Evolutionary conservation across 176 grass and related monocot genomes (phyloP).

Genomic region (Ensete glaucum): DNA sequence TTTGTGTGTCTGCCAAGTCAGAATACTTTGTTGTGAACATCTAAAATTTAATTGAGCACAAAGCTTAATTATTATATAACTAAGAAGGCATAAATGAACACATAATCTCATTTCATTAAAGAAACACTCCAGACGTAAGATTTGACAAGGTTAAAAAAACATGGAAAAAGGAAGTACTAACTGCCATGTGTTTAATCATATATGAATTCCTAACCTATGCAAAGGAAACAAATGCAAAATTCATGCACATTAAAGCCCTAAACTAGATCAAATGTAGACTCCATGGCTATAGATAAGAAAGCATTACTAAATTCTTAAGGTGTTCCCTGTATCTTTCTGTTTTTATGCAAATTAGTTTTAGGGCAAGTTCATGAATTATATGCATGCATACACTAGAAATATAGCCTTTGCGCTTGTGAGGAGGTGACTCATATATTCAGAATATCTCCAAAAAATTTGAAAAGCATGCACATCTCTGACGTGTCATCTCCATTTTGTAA

Average conservation of each 20-base stretch:
- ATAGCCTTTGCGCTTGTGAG: not conserved
- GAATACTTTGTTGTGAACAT: conserved; percentile 7
- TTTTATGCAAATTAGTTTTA: not conserved
- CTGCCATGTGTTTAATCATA: not conserved
- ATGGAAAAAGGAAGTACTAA: not conserved
- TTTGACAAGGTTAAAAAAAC: not conserved
- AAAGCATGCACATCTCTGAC: not conserved
- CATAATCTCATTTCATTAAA: not conserved
- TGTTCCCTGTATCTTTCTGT: not conserved
- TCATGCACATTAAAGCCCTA: no score
- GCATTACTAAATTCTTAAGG: no score
- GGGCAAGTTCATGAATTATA: not conserved
- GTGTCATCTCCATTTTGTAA: no score
- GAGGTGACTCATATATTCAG: not conserved
- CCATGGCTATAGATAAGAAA: no score
- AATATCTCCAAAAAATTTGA: not conserved
- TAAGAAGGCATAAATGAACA: not conserved
- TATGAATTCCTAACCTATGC: not conserved
- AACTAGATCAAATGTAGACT: no score
- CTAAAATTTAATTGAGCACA: not conserved
- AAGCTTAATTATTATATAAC: not conserved
- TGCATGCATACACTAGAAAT: not conserved
- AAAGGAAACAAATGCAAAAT: not conserved
- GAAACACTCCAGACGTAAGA: not conserved
- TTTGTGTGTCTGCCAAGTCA: conserved; percentile 54